Percentiles rank a stretch among this genome's conserved stretches.
phyloP scores from a whole-genome alignment of 257 asterid genomes.

The Solanum etuberosum region DNA sequence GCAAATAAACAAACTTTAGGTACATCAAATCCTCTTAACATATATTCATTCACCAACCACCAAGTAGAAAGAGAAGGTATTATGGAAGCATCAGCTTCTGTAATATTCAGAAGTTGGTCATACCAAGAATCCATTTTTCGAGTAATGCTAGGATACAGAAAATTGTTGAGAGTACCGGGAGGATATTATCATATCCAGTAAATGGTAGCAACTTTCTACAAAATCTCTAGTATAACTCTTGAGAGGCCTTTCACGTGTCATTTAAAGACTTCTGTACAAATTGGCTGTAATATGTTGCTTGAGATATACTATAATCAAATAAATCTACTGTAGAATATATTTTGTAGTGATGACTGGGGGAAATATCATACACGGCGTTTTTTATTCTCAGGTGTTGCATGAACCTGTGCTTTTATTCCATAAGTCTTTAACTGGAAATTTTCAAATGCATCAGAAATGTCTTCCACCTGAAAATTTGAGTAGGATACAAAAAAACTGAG shows the following conservation, averaged over 20 bases:
- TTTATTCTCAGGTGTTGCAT: conserved; percentile 74
- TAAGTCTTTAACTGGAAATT: conserved; percentile 78
- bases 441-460: conserved; percentile 79
- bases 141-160: background rate
- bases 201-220: background rate
- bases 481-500: background rate
- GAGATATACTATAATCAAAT: background rate
- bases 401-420: conserved; percentile 75
- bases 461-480: conserved; percentile 49
- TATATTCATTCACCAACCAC: background rate
- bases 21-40: background rate
- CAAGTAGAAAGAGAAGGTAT: background rate
- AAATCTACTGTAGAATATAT: background rate
- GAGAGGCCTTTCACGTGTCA: background rate
- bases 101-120: background rate
- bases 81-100: background rate
- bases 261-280: background rate
- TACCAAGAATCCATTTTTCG: background rate
- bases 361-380: conserved; percentile 28
- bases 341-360: background rate
- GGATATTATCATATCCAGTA: background rate
- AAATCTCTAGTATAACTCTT: background rate
- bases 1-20: background rate
- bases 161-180: background rate
- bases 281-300: background rate